A percentile compares a stretch with the other conserved stretches of the same genome.
Conservation (phyloP, 116 monocot species). For the Iris pallida region DNA sequence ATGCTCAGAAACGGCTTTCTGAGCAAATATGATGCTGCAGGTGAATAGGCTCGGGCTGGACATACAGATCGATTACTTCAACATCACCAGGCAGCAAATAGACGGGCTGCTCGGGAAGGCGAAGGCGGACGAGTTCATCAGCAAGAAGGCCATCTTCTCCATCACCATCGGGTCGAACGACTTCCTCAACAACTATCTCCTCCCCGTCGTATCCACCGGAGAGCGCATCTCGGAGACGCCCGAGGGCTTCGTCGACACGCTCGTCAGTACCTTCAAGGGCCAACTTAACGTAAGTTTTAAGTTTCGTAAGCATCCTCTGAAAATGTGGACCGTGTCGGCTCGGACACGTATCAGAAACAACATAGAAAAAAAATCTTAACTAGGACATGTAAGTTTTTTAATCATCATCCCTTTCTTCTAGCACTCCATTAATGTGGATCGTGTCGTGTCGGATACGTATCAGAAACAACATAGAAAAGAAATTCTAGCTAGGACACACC, state of each 20-base stretch:
- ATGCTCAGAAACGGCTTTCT: no score
- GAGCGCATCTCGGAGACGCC: constrained; percentile 33
- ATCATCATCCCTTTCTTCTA: no score
- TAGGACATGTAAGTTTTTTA: no score
- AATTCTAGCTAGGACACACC: no score
- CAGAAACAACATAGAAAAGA: no score
- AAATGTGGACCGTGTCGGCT: no score
- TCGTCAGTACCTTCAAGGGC: constrained; percentile 30
- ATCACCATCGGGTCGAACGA: constrained; percentile 66
- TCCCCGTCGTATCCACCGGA: constrained; percentile 34
- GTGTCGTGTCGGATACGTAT: no score
- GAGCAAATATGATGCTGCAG: constrained; percentile 19
- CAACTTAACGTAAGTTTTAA: constrained; percentile 54
- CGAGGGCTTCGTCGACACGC: constrained; percentile 37
- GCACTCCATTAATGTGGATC: no score
- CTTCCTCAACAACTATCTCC: constrained; percentile 73
- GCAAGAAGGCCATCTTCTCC: constrained; percentile 52
- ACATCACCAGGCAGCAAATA: constrained; percentile 49
- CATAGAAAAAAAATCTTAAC: no score
- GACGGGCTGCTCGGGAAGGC: constrained; percentile 42
- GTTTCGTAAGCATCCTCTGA: no score
- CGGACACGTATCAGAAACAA: no score
- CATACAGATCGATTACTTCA: constrained; percentile 65
- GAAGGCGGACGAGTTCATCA: constrained; percentile 31
- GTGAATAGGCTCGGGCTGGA: constrained; percentile 60